phyloP scores from a whole-genome alignment of 2,329 filamentous ascomycete genomes.

The Aureobasidium melanogenum region DNA sequence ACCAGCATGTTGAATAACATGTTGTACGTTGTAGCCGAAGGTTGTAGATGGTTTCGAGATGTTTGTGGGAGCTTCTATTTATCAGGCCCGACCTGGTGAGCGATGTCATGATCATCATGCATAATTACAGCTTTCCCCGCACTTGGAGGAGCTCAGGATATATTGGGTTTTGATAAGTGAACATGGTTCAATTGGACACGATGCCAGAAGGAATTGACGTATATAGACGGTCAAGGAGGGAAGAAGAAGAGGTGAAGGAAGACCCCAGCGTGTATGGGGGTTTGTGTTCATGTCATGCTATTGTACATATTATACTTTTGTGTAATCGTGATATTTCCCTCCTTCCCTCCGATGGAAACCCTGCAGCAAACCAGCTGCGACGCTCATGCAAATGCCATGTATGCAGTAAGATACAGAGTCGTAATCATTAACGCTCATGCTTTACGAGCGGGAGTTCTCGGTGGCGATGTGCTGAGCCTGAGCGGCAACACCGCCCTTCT shows the following conservation, averaged over 20 bases:
- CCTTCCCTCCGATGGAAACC: not conserved
- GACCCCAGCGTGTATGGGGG: not conserved
- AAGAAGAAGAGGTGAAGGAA: not conserved
- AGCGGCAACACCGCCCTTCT: conserved; percentile 26
- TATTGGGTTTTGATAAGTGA: not conserved
- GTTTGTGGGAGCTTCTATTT: not conserved
- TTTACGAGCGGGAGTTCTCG: conserved; percentile 18
- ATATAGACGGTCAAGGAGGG: too few relatives aligned
- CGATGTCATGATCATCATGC: not conserved
- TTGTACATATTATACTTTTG: conserved; percentile 14
- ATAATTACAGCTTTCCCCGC: not conserved
- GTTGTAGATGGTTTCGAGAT: not conserved
- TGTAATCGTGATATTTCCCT: conserved; percentile 1
- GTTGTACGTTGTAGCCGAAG: not conserved
- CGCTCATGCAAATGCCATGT: not conserved
- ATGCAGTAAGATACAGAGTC: conserved; percentile 1
- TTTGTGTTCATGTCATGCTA: not conserved
- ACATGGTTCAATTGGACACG: not conserved
- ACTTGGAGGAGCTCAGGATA: not conserved
- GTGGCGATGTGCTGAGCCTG: conserved; percentile 24
- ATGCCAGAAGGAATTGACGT: not conserved
- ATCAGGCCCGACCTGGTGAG: not conserved
- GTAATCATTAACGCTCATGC: not conserved
- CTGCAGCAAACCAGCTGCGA: not conserved
- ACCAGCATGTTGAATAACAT: not conserved